These are phyloP conservation scores for Lasiodiplodia sp. DNA, from an alignment of 2,329 filamentous ascomycete species.

Conservation along the genomic window DNA sequence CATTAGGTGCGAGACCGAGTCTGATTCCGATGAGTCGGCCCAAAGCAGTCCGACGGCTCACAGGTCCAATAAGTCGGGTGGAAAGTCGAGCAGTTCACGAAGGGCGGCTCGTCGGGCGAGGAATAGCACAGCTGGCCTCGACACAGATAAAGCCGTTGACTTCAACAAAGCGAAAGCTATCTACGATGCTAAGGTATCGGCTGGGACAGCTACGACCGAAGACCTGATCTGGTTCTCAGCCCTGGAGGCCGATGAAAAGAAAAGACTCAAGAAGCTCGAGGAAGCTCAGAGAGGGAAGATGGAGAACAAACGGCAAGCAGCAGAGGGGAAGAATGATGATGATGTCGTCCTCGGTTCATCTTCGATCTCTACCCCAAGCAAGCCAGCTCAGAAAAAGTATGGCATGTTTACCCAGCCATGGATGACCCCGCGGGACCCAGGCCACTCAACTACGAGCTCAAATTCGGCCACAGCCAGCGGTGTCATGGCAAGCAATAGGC, in stretches of 20 bases:
- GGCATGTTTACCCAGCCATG: not conserved
- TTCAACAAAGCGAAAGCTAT: not conserved
- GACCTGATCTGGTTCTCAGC: conserved; percentile 6
- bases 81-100: not conserved
- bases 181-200: not conserved
- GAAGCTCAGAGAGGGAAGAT: not conserved
- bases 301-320: not conserved
- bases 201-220: not conserved
- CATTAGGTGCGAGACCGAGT: not conserved
- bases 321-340: not conserved
- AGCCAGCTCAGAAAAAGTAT: not conserved
- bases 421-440: not conserved
- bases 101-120: too few species aligned
- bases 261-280: not conserved
- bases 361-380: too few species aligned
- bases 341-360: not conserved
- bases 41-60: not conserved
- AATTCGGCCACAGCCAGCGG: not conserved
- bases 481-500: not conserved
- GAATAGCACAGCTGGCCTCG: not conserved
- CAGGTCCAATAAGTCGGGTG: not conserved
- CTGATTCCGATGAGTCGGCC: not conserved
- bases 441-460: not conserved
- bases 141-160: not conserved
- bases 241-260: not conserved